A percentile compares a stretch with the other conserved stretches of the same genome.
phyloP scores from a whole-genome alignment of 352 stramenopile genomes.

The Phytophthora foliorum region DNA sequence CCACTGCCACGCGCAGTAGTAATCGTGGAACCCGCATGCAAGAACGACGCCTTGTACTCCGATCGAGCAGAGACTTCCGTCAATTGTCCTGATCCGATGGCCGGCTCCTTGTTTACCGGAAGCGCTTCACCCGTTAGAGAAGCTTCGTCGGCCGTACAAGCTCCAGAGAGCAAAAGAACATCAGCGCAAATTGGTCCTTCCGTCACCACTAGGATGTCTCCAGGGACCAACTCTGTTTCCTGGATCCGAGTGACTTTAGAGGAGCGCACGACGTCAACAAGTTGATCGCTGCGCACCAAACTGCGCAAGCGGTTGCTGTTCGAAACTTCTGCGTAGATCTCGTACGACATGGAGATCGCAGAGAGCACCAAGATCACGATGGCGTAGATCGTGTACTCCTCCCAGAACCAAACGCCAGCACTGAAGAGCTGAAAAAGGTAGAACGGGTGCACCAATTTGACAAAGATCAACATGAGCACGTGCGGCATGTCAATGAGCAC shows the following conservation, averaged over 20 bases:
- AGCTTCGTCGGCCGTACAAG: slow-evolving; percentile 54
- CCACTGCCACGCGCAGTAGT: slow-evolving; percentile 20
- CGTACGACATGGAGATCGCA: slow-evolving; percentile 49
- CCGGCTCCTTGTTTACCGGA: slow-evolving; percentile 54
- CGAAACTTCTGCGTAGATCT: slow-evolving; percentile 58
- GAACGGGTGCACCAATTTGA: slow-evolving; percentile 68
- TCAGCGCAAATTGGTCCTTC: slow-evolving; percentile 48
- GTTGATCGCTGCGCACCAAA: slow-evolving; percentile 48
- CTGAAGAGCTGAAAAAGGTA: slow-evolving; percentile 77
- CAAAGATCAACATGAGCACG: slow-evolving; percentile 52
- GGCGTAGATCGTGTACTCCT: slow-evolving; percentile 58
- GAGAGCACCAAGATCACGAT: slow-evolving; percentile 57
- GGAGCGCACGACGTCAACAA: slow-evolving; percentile 44
- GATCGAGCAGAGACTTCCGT: slow-evolving; percentile 39
- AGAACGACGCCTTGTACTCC: slow-evolving; percentile 42
- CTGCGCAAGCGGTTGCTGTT: slow-evolving; percentile 54
- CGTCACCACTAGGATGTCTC: slow-evolving; percentile 53
- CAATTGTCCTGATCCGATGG: slow-evolving; percentile 17
- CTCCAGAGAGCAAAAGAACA: slow-evolving; percentile 50
- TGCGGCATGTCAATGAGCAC: slow-evolving; percentile 50
- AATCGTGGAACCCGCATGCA: slow-evolving; percentile 48
- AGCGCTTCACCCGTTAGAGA: slow-evolving; percentile 58
- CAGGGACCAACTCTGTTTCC: slow-evolving; percentile 56
- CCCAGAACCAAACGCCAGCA: slow-evolving; percentile 51
- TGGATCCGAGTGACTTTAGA: slow-evolving; percentile 21